phyloP scores from a whole-genome alignment of 768 basidiomycete genomes.

The Leccinum obscurum region DNA sequence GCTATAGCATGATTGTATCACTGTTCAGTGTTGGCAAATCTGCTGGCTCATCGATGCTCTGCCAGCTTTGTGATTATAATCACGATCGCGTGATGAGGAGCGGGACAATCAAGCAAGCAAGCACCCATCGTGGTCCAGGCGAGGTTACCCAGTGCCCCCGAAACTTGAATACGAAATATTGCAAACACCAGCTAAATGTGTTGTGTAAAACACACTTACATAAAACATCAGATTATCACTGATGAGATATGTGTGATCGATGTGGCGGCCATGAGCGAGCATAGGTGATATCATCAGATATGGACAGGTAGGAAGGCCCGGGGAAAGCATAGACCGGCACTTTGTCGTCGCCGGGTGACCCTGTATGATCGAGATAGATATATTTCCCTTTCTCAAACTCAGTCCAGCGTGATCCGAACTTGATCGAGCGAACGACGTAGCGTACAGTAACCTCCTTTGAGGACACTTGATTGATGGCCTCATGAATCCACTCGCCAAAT shows the following conservation, averaged over 20 bases:
- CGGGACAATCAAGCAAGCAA: not conserved
- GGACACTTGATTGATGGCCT: not conserved
- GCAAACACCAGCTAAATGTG: not conserved
- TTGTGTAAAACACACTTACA: not conserved
- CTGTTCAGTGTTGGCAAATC: not conserved
- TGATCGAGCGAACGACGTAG: not conserved
- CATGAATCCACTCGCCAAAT: not conserved
- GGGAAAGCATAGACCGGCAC: not conserved
- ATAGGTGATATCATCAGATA: constrained; percentile 7
- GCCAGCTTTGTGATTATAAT: not conserved
- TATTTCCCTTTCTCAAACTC: not conserved
- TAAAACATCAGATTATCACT: not conserved
- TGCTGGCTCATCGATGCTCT: not conserved
- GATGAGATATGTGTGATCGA: not conserved
- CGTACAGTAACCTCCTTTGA: too few relatives aligned
- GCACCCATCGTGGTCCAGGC: not conserved
- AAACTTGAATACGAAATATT: not conserved
- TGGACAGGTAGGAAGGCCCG: not conserved
- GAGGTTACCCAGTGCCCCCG: not conserved
- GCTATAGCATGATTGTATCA: not conserved
- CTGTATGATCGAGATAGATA: not conserved
- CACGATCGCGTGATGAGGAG: not conserved
- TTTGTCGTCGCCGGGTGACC: not conserved
- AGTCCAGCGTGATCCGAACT: not conserved
- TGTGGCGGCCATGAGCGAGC: constrained; percentile 11